A percentile compares a stretch with the other conserved stretches of the same genome.
Evolutionary conservation across 176 grass and related monocot species (phyloP).

Genomic region (Carex scoparia): DNA sequence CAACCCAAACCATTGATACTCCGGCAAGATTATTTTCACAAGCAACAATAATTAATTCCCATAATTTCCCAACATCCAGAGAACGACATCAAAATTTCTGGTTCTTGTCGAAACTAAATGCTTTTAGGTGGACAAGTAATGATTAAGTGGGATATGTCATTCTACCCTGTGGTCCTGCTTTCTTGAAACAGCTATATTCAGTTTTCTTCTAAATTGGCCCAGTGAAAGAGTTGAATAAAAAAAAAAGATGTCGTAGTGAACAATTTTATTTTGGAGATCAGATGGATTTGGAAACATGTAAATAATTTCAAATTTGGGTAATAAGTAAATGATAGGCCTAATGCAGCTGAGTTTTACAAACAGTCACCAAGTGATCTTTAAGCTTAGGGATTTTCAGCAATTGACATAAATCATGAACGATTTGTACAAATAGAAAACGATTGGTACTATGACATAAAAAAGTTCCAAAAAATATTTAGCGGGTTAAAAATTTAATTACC

Average conservation of each 20-base stretch:
- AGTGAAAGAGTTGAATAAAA: background rate
- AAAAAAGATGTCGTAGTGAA: background rate
- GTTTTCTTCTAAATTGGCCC: background rate
- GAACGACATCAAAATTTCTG: background rate
- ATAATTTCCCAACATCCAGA: background rate
- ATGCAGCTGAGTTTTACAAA: background rate
- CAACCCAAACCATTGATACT: background rate
- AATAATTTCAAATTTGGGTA: background rate
- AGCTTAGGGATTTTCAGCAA: background rate
- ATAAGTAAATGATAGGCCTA: background rate
- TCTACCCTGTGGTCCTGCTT: background rate
- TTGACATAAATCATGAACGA: background rate
- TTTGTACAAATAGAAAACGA: background rate
- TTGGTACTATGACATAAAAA: background rate
- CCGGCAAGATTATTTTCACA: background rate
- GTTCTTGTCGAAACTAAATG: background rate
- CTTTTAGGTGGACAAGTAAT: background rate
- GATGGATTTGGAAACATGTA: background rate
- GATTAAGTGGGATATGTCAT: background rate
- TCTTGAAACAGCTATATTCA: background rate
- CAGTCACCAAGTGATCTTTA: background rate
- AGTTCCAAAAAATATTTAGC: background rate
- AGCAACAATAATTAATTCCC: background rate
- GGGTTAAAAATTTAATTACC: slow-evolving; percentile 36
- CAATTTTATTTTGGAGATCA: background rate